Evolutionary conservation across 352 stramenopile species (phyloP).

Genomic region (Globisporangium barbulae): DNA sequence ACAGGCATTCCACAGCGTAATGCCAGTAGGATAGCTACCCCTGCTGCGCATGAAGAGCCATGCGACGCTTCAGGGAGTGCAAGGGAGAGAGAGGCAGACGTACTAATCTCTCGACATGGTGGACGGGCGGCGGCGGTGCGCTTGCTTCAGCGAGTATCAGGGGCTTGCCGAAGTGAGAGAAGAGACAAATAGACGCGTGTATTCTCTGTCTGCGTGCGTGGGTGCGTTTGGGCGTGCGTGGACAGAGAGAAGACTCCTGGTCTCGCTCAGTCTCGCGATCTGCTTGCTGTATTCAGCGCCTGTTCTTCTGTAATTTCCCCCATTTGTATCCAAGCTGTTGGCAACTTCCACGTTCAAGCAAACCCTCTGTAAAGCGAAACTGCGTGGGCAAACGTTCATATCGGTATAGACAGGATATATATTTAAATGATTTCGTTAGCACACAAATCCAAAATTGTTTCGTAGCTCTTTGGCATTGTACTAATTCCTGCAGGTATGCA

Average conservation of each 20-base stretch:
- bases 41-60: conserved; percentile 4
- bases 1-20: background rate
- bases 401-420: background rate
- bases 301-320: conserved; percentile 7
- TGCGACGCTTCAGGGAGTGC: conserved; percentile 14
- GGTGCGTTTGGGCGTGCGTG: background rate
- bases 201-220: background rate
- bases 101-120: conserved; percentile 84
- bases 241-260: conserved; percentile 1
- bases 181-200: background rate
- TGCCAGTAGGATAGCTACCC: conserved; percentile 6
- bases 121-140: background rate
- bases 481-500: background rate
- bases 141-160: background rate
- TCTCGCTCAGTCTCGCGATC: background rate
- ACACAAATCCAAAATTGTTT: background rate
- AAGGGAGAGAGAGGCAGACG: conserved; percentile 11
- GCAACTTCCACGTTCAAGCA: conserved; percentile 11
- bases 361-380: conserved; percentile 3
- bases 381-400: background rate
- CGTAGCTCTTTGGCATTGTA: background rate
- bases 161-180: background rate
- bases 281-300: conserved; percentile 6
- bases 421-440: background rate
- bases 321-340: conserved; percentile 6